Evolutionary conservation across 1,284 basidiomycete genomes (phyloP).

Genomic region (Meira miltonrushii): DNA sequence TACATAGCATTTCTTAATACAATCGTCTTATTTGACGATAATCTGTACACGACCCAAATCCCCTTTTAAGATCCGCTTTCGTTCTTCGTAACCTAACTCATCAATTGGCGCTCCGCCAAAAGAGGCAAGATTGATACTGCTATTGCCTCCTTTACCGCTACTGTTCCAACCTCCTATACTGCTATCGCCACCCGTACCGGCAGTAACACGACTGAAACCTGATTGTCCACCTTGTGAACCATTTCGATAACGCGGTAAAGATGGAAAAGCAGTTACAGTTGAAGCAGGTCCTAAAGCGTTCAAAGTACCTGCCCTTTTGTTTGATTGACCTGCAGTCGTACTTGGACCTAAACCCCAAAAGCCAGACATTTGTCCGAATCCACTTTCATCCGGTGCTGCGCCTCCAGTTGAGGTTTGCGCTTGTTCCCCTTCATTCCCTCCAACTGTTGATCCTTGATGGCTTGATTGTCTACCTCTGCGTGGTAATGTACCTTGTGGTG

Average conservation of each 20-base stretch:
- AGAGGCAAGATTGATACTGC: not conserved
- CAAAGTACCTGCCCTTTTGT: too few relatives aligned
- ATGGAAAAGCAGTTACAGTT: too few relatives aligned
- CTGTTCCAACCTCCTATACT: not conserved
- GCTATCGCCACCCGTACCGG: not conserved
- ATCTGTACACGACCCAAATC: conserved; percentile 3
- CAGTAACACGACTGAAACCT: not conserved
- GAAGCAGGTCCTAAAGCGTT: too few relatives aligned
- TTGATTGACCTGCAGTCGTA: not conserved
- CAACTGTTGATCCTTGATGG: not conserved
- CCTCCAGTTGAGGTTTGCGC: not conserved
- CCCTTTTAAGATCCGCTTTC: not conserved
- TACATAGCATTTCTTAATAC: too few relatives aligned
- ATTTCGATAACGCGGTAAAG: not conserved
- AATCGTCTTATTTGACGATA: not conserved
- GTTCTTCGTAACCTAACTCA: not conserved
- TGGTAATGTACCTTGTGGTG: too few relatives aligned
- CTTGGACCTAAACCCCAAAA: not conserved
- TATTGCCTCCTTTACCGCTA: not conserved
- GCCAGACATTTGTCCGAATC: conserved; percentile 1
- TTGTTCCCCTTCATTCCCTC: not conserved
- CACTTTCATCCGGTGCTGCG: not conserved
- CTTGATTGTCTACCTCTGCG: too few relatives aligned
- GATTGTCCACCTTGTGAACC: not conserved
- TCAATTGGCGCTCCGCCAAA: not conserved